A percentile compares a stretch with the other conserved stretches of the same genome.
phyloP scores from a whole-genome alignment of 805 yeast species.

The Ogataea paraovalis region DNA sequence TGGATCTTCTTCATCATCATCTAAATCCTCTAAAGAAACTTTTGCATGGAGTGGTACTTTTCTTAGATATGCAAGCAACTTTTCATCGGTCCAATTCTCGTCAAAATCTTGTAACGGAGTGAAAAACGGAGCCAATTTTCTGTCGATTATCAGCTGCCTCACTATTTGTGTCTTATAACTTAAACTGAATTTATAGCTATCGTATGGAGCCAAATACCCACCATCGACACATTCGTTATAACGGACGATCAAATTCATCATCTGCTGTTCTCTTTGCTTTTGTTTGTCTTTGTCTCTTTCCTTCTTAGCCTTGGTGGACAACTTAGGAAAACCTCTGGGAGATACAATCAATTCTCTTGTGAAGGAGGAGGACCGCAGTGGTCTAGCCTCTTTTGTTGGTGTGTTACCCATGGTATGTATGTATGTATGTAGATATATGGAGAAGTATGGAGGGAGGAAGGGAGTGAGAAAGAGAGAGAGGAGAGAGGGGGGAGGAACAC shows the following conservation, averaged over 20 bases:
- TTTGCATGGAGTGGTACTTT: constrained; percentile 56
- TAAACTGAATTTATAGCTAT: constrained; percentile 72
- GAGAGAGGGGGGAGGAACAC: too few relatives aligned
- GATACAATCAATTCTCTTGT: constrained; percentile 16
- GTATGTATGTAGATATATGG: background rate
- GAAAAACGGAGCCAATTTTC: constrained; percentile 85
- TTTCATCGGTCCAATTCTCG: constrained; percentile 64
- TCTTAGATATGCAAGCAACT: constrained; percentile 50
- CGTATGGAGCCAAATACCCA: constrained; percentile 88
- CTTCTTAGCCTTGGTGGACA: constrained; percentile 30
- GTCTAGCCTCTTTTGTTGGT: constrained; percentile 23
- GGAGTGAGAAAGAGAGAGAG: background rate
- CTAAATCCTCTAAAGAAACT: constrained; percentile 39
- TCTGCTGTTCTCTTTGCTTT: constrained; percentile 48
- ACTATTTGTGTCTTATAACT: constrained; percentile 76
- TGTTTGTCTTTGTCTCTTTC: constrained; percentile 54
- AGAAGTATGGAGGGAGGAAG: background rate
- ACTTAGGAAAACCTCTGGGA: constrained; percentile 16
- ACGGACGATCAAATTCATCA: constrained; percentile 53
- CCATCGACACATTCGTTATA: constrained; percentile 82
- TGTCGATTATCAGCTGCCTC: constrained; percentile 58
- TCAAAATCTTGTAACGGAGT: constrained; percentile 84
- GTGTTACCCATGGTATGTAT: constrained; percentile 22
- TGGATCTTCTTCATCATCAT: constrained; percentile 57
- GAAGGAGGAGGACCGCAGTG: constrained; percentile 15